Evolutionary conservation across 1,139 yeast genomes (phyloP), one percentile per base, ranked within the genome.

Genomic region (Hemisphaericaspora xylofermentans): DNA sequence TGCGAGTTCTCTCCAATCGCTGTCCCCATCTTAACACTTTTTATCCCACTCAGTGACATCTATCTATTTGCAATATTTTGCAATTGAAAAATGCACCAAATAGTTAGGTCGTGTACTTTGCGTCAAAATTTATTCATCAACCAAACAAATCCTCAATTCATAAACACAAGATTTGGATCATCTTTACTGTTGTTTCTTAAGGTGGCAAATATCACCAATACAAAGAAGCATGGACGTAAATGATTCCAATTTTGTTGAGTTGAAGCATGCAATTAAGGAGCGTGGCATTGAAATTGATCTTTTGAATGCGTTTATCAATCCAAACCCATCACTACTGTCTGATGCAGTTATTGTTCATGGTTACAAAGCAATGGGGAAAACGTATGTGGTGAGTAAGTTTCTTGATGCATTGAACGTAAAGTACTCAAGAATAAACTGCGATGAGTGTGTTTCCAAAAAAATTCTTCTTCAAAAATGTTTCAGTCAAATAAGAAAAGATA

Each of bases 191-290:
- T n/a, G n/a, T n/a, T n/a, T n/a, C n/a, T n/a, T n/a, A n/a, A n/a
- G n/a, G n/a, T n/a, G n/a, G n/a, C n/a, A n/a, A n/a, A n/a, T n/a
- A n/a, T n/a, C n/a, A n/a, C n/a, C n/a, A n/a, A n/a, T n/a, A n/a
- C n/a, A 24, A 24, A 24, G 10, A 13, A 16, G 6, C 3, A 26
- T 26, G 29, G 29, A 26, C 58, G 64, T 64, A 19, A 82, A 78
- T 43, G 81, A 88, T 16, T 79, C 94, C 0, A 63, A 66, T n/a
- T 75, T 63, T 36, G 10, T n/a, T 36, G 21, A 33, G 3, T 36
- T 48, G 29, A 46, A 48, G 18, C 10, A 17, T 14, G 18, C 14
- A 22, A 42, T 52, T 5, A 41, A 38, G 33, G 52, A 50, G 37
- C 50, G 71, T 15, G 59, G 56, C 13, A 31, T 41, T 6, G 63